phyloP scores from a whole-genome alignment of 495 filamentous ascomycete genomes.

The Elasticomyces elasticus region DNA sequence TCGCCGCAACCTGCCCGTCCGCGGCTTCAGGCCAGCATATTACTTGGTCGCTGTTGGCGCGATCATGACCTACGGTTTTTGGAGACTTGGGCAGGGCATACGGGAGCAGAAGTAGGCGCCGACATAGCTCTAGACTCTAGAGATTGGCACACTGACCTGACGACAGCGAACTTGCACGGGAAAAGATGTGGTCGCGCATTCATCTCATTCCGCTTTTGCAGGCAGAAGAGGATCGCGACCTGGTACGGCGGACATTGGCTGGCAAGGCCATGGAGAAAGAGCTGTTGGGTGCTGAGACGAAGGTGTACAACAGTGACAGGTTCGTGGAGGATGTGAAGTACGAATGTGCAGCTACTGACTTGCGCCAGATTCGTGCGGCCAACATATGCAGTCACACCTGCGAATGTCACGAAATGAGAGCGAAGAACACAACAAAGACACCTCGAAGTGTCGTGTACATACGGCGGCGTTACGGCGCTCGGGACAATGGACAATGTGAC shows the following conservation, averaged over 20 bases:
- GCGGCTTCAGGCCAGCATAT: constrained; percentile 73
- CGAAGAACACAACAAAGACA: background rate
- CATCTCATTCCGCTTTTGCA: constrained; percentile 86
- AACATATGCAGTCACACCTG: constrained; percentile 55
- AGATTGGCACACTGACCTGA: background rate
- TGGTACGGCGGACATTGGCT: constrained; percentile 72
- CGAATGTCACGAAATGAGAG: constrained; percentile 40
- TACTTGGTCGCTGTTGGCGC: constrained; percentile 64
- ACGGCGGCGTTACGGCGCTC: background rate
- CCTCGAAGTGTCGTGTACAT: background rate
- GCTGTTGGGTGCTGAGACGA: constrained; percentile 67
- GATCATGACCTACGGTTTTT: constrained; percentile 84
- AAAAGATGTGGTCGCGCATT: constrained; percentile 96
- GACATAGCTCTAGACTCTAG: background rate
- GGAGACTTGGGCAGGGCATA: constrained; percentile 64
- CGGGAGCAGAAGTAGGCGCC: constrained; percentile 72
- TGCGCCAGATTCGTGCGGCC: constrained; percentile 55
- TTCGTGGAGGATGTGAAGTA: constrained; percentile 37
- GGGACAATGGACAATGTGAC: background rate
- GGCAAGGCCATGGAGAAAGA: constrained; percentile 83
- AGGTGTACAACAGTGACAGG: constrained; percentile 81
- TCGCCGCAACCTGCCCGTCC: constrained; percentile 90
- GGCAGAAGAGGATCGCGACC: constrained; percentile 91
- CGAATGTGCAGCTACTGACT: constrained; percentile 1
- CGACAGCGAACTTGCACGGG: constrained; percentile 76